phyloP scores from a whole-genome alignment of 2,329 filamentous ascomycete genomes.

The Sclerotinia nivalis region DNA sequence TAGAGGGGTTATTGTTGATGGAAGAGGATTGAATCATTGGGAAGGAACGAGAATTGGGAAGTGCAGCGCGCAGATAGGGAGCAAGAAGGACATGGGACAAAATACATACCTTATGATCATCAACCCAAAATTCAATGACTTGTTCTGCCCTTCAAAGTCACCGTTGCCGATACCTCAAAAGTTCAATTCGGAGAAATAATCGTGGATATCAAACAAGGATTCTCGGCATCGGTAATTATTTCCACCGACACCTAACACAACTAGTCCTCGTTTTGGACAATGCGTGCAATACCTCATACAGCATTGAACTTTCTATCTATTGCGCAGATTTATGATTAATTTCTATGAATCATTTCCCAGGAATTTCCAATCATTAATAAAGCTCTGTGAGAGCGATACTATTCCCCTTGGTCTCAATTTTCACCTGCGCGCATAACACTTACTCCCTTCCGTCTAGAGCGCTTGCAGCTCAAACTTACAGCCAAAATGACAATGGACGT shows the following conservation, averaged over 20 bases:
- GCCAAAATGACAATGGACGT: constrained; percentile 40
- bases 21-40: not conserved
- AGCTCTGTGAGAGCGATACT: constrained; percentile 9
- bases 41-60: not conserved
- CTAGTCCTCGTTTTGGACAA: constrained; percentile 20
- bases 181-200: constrained; percentile 17
- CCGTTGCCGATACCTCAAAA: not conserved
- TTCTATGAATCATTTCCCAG: not conserved
- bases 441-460: not conserved
- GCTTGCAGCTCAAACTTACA: not conserved
- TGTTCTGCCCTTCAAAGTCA: not conserved
- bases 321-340: not conserved
- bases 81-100: not conserved
- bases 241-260: not conserved
- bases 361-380: not conserved
- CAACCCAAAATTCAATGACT: not conserved
- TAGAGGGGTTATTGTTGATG: constrained; percentile 11
- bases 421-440: not conserved
- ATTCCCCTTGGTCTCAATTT: not conserved
- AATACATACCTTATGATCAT: not conserved
- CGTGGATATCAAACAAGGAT: constrained; percentile 17
- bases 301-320: not conserved
- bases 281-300: not conserved
- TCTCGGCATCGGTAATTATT: constrained; percentile 18
- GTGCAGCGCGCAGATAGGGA: no score